Evolutionary conservation across 306 rosid genomes (phyloP).

Genomic region (Vigna radiata): DNA sequence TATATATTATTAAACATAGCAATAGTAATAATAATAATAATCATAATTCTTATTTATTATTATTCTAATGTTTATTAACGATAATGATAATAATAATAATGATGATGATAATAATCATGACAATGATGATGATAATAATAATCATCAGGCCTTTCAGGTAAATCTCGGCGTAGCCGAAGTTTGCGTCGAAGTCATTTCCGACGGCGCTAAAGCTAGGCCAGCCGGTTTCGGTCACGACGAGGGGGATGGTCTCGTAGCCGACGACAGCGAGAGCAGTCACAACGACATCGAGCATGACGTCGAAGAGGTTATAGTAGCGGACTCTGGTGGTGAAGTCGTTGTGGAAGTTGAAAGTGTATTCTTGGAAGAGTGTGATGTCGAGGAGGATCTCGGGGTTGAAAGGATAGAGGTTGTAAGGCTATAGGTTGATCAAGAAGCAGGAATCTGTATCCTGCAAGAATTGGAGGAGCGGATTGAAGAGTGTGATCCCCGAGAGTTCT

Average conservation of each 20-base stretch:
- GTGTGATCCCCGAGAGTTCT: too few species aligned
- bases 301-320: conserved; percentile 78
- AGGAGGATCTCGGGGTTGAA: conserved; percentile 67
- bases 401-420: conserved; percentile 83
- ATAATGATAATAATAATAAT: too few species aligned
- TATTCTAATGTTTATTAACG: too few species aligned
- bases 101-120: too few species aligned
- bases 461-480: too few species aligned
- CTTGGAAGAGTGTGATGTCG: conserved; percentile 80
- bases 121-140: too few species aligned
- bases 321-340: conserved; percentile 81
- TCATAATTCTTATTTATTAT: too few species aligned
- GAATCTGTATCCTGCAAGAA: conserved; percentile 79
- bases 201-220: conserved; percentile 74
- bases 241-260: conserved; percentile 64
- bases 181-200: conserved; percentile 65
- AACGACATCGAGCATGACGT: conserved; percentile 82
- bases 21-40: too few species aligned
- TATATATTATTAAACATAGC: too few species aligned
- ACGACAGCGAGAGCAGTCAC: conserved; percentile 66
- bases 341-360: conserved; percentile 72
- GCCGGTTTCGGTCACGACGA: conserved; percentile 82
- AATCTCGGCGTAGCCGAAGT: conserved; percentile 69
- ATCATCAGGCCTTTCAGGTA: conserved; percentile 69
- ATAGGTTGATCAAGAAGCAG: conserved; percentile 76